Conservation (phyloP, 768 basidiomycete genomes). For the Hysterangium stoloniferum region DNA sequence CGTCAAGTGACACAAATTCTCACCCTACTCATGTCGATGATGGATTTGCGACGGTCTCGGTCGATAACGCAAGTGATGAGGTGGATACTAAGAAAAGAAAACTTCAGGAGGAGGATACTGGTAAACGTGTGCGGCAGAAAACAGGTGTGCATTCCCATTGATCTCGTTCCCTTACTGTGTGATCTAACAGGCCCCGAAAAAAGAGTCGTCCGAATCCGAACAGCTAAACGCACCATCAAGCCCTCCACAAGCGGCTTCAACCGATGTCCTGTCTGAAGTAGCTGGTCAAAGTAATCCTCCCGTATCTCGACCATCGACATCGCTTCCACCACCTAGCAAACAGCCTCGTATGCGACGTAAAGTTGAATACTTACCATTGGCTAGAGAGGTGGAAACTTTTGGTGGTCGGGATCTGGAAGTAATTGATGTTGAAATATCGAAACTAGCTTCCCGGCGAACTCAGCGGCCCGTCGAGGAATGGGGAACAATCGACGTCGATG, state of each 20-base stretch:
- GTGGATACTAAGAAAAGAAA: slow-evolving; percentile 49
- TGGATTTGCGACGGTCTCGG: background rate
- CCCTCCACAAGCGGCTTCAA: background rate
- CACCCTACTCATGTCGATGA: background rate
- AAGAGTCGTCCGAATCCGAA: background rate
- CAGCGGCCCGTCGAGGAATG: slow-evolving; percentile 75
- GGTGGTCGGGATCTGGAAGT: slow-evolving; percentile 75
- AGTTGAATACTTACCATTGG: slow-evolving; percentile 82
- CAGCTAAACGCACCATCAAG: background rate
- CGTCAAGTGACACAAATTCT: background rate
- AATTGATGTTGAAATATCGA: slow-evolving; percentile 54
- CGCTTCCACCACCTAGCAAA: slow-evolving; percentile 29
- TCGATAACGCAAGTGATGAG: background rate
- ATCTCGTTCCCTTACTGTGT: background rate
- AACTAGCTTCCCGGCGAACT: slow-evolving; percentile 41
- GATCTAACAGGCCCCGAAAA: background rate
- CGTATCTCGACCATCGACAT: background rate
- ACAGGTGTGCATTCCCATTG: slow-evolving; percentile 45
- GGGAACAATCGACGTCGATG: slow-evolving; percentile 85
- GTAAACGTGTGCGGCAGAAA: slow-evolving; percentile 65
- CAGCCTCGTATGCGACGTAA: slow-evolving; percentile 60
- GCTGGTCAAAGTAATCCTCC: background rate
- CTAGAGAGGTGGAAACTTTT: slow-evolving; percentile 62
- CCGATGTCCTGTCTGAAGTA: background rate
- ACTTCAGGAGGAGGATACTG: slow-evolving; percentile 57